phyloP scores from a whole-genome alignment of 2,329 filamentous ascomycete genomes.

The Pseudocercospora fijiensis region DNA sequence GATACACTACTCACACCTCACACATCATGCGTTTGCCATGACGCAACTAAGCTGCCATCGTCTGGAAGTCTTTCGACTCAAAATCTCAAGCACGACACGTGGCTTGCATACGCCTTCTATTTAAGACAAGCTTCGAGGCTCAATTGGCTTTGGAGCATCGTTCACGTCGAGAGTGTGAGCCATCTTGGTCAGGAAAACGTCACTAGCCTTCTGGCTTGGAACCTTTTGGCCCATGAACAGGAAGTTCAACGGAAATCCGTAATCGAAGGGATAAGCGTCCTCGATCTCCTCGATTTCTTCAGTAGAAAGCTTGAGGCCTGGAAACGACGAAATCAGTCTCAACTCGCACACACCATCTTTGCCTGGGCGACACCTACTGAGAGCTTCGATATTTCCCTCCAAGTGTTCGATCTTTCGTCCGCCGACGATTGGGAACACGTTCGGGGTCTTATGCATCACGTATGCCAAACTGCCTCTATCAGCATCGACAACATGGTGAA shows the following conservation, averaged over 20 bases:
- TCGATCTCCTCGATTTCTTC: slow-evolving; percentile 69
- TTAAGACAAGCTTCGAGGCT: slow-evolving; percentile 13
- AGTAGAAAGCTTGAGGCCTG: slow-evolving; percentile 52
- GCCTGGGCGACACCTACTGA: slow-evolving; percentile 43
- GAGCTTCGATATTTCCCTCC: slow-evolving; percentile 66
- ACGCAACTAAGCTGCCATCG: not conserved
- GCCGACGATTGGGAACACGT: slow-evolving; percentile 72
- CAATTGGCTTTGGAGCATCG: slow-evolving; percentile 21
- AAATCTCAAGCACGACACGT: not conserved
- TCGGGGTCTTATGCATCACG: slow-evolving; percentile 62
- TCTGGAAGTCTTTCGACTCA: not conserved
- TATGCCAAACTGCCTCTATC: slow-evolving; percentile 57
- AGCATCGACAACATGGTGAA: not conserved
- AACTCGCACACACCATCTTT: not conserved
- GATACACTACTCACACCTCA: not conserved
- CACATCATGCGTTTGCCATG: not conserved
- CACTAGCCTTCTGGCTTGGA: slow-evolving; percentile 20
- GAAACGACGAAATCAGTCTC: not conserved
- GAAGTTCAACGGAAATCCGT: slow-evolving; percentile 66
- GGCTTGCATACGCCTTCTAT: not conserved
- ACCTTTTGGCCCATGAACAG: slow-evolving; percentile 42
- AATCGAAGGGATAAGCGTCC: slow-evolving; percentile 58
- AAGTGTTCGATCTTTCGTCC: slow-evolving; percentile 68
- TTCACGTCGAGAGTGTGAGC: slow-evolving; percentile 19
- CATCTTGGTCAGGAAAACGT: slow-evolving; percentile 37